Conservation (phyloP, 2,329 filamentous ascomycete species). For the Epichloe sp. region DNA sequence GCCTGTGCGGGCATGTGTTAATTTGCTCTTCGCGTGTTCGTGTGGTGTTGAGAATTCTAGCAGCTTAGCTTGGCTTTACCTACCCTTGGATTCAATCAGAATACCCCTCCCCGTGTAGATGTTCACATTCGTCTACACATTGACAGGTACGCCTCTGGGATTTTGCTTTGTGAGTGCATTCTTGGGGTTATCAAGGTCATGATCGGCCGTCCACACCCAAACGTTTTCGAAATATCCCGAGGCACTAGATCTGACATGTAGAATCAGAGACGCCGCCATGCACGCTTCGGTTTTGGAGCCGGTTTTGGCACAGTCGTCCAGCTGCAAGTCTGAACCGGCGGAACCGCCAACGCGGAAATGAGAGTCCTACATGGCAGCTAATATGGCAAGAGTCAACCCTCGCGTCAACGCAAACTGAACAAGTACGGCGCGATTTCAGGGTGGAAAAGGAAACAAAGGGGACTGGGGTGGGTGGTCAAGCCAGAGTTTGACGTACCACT, state of each 20-base stretch:
- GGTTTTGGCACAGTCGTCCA: conserved; percentile 33
- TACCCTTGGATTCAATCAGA: too few relatives aligned
- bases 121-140: conserved; percentile 10
- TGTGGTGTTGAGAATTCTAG: too few relatives aligned
- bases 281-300: conserved; percentile 38
- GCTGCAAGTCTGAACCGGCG: conserved; percentile 51
- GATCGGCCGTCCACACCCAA: conserved; percentile 59
- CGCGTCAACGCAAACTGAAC: too few relatives aligned
- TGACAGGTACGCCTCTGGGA: too few relatives aligned
- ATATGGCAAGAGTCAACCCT: too few relatives aligned
- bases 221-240: conserved; percentile 39
- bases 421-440: too few relatives aligned
- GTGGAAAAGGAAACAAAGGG: background rate
- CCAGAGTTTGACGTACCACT: background rate
- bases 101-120: background rate
- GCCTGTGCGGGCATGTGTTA: background rate
- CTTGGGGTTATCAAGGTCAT: conserved; percentile 27
- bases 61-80: too few relatives aligned
- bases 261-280: conserved; percentile 41
- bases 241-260: conserved; percentile 31
- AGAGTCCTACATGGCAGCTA: conserved; percentile 13
- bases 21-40: too few relatives aligned
- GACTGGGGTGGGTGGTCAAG: background rate
- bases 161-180: too few relatives aligned
- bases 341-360: conserved; percentile 63